A percentile compares a stretch with the other conserved stretches of the same genome.
Evolutionary conservation across 768 basidiomycete genomes (phyloP).

Genomic region (Naganishia randhawae): DNA sequence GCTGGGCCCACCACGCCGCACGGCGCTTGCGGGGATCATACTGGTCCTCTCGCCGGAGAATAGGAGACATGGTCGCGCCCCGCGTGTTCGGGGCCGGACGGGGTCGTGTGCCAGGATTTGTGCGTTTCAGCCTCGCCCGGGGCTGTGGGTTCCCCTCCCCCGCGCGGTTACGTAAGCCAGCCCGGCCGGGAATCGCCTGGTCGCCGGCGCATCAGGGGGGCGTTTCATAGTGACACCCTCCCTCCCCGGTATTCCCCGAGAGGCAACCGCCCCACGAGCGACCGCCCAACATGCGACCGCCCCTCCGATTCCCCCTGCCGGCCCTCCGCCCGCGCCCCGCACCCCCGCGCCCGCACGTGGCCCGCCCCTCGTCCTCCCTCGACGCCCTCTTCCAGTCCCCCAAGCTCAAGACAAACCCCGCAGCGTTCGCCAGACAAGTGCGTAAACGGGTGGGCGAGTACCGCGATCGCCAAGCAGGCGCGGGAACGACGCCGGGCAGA

Average conservation of each 20-base stretch:
- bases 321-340: not conserved
- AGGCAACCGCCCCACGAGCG: too few relatives aligned
- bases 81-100: not conserved
- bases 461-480: not conserved
- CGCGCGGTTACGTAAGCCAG: not conserved
- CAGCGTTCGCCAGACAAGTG: slow-evolving; percentile 2
- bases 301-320: not conserved
- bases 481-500: not conserved
- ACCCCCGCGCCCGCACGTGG: not conserved
- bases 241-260: too few relatives aligned
- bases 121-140: too few relatives aligned
- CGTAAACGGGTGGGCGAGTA: slow-evolving; percentile 2
- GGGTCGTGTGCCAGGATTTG: too few relatives aligned
- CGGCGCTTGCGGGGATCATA: slow-evolving; percentile 6
- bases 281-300: not conserved
- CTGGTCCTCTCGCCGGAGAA: slow-evolving; percentile 4
- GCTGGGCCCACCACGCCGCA: not conserved
- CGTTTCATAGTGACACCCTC: slow-evolving; percentile 2
- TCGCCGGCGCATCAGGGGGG: not conserved
- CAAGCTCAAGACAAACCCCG: slow-evolving; percentile 1
- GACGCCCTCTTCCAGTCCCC: slow-evolving; percentile 19
- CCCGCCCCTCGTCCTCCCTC: not conserved
- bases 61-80: slow-evolving; percentile 2
- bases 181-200: slow-evolving; percentile 5
- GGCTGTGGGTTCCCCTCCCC: not conserved